Evolutionary conservation across 2,329 filamentous ascomycete genomes (phyloP).

Genomic region (Clarireedia sp.): DNA sequence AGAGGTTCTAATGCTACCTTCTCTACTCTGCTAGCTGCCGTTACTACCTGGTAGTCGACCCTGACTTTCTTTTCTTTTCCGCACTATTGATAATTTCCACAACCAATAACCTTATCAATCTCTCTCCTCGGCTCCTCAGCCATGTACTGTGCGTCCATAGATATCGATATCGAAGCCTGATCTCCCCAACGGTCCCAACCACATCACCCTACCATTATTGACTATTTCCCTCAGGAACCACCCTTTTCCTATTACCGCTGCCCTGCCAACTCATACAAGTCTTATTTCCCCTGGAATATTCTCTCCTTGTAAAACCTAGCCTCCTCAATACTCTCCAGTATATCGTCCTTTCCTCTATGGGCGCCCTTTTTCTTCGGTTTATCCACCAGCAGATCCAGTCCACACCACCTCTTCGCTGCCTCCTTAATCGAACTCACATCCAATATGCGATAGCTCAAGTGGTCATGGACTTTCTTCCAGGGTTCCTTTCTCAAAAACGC

Average conservation of each 20-base stretch:
- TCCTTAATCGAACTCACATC: slow-evolving; percentile 94
- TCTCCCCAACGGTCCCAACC: neutral
- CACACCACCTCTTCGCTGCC: slow-evolving; percentile 74
- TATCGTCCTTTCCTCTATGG: slow-evolving; percentile 82
- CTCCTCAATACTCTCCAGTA: slow-evolving; percentile 90
- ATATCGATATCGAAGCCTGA: neutral
- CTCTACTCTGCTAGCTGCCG: too few species aligned
- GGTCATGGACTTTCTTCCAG: slow-evolving; percentile 63
- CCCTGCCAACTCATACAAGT: neutral
- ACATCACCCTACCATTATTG: neutral
- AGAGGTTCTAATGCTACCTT: too few species aligned
- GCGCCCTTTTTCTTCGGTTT: slow-evolving; percentile 66
- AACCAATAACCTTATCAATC: neutral
- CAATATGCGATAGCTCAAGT: slow-evolving; percentile 83
- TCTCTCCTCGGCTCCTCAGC: neutral
- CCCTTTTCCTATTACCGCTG: neutral
- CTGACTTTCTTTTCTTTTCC: too few species aligned
- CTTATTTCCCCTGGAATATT: slow-evolving; percentile 46
- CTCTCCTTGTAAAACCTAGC: slow-evolving; percentile 71
- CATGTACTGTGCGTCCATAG: too few species aligned
- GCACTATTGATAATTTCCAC: neutral
- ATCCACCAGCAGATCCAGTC: slow-evolving; percentile 47
- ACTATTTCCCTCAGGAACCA: neutral
- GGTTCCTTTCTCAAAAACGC: slow-evolving; percentile 69
- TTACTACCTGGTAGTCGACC: neutral